Evolutionary conservation across 2,329 filamentous ascomycete species (phyloP), one percentile per base, ranked within the genome.

Genomic region (Claviceps pazoutovae): DNA sequence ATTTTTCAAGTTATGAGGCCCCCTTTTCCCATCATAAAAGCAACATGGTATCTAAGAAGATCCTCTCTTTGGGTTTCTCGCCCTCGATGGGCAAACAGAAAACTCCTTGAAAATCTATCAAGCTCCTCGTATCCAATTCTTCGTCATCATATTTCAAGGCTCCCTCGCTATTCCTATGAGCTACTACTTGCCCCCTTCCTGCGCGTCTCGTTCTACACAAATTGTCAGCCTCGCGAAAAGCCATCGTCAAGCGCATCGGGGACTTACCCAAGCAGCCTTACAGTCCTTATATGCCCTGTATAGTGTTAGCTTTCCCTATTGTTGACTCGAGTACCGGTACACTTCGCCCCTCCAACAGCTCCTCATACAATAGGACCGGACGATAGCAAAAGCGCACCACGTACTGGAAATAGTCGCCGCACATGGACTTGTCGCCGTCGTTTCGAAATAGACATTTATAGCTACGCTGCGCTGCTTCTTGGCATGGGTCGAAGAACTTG

Each of bases 401-500:
- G 69, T 66, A 96, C 89, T 96, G 88, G 64, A 98, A 97, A 65
- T 94, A 97, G 67, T 97, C 91, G 57, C 78, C 76, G 65, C 93
- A 98, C 85, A 97, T 86, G n/a, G 83, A 74, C 58, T 83, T 79
- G 64, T 97, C 88, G 14, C 87, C 90, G 21, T 78, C 83, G 66
- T 98, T 98, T 21, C 93, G 80, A 64, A 89, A 84, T 63, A 98
- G 71, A 63, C 93, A 98, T 66, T 81, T 83, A 59, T 96, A 83
- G 68, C 90, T 96, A 63, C 79, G 79, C 58, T 84, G 74, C 7
- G 93, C 91, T 5, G 88, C 88, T 61, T 95, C 91, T 66, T 97
- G 91, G 68, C 93, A 98, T 2, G 93, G 93, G 62, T 98, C 93
- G 66, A 87, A 88, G 71, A 85, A 97, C 66, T 96, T 83, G 74